Evolutionary conservation across 2,329 filamentous ascomycete species (phyloP), one percentile per base, ranked within the genome.

Genomic region (Cladosporium sp.): DNA sequence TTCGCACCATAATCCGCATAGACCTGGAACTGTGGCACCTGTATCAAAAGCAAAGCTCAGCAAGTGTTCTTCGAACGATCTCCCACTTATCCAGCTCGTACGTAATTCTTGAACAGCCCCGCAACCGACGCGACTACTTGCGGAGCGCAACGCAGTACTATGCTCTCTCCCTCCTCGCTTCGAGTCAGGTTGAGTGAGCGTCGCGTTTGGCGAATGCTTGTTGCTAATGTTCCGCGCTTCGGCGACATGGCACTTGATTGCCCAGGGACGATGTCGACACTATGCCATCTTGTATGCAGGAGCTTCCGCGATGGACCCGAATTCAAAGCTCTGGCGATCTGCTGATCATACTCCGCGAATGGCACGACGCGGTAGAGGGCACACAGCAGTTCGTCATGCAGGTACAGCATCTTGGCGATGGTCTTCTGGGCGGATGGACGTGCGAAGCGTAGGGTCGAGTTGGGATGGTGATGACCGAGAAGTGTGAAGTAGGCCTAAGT

Each of bases 1-100:
- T 92, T 92, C 48, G 87, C 86, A 34, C 88, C 87, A 67, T 95
- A 98, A 61, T 95, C 88, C 71, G 95, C 87, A 66, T 98, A 98
- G 46, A 86, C 77, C 65, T 87, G 86, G 71, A 97, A 93, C 0
- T 84, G 83, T 55, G 82, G 80, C 72, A 95, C 85, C 88, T 95
- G 58, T 54, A 16, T 9, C 51, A 34, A 37, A 32, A 38, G 8
- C 9, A 4, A 10, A 11, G 56, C 73, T 82, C 56, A 60, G 73
- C 72, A 46, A 70, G 69, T 28, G 60, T 80, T 73, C 7, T 68
- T 58, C 28, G 61, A 61, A 41, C 43, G 58, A 50, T 18, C 18
- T 32, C 45, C 35, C 11, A 46, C 19, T 14, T 19, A 38, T 8
- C n/a, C 35, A 8, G 59, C 66, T 56, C 59, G 31, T 63, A 81